Evolutionary conservation across 306 rosid species (phyloP).

Genomic region (Myrica gale): DNA sequence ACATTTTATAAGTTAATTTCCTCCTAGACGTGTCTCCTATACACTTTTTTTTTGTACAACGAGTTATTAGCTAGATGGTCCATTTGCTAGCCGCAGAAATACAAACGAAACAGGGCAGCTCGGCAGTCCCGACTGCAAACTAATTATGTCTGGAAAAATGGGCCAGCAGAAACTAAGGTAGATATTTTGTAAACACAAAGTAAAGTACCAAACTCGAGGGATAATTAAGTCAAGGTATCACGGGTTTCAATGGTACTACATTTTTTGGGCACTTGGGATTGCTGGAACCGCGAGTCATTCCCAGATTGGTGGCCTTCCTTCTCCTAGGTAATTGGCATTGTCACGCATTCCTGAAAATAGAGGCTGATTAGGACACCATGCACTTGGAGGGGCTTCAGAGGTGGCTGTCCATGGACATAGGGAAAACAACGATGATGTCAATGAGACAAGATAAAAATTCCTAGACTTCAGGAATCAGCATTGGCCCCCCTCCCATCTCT

Average conservation of each 20-base stretch:
- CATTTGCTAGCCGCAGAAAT: too few relatives aligned
- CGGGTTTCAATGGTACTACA: background rate
- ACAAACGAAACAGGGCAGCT: too few relatives aligned
- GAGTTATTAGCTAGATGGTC: too few relatives aligned
- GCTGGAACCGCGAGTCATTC: constrained; percentile 5
- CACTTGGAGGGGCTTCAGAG: constrained; percentile 33
- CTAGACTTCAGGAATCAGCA: constrained; percentile 4
- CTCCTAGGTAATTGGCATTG: constrained; percentile 14
- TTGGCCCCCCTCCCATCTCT: constrained; percentile 4
- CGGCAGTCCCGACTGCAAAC: too few relatives aligned
- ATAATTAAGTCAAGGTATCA: background rate
- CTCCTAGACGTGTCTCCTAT: too few relatives aligned
- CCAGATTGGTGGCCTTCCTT: background rate
- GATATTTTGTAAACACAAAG: too few relatives aligned
- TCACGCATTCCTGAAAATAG: constrained; percentile 9
- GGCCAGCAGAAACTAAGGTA: too few relatives aligned
- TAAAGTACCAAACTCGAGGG: background rate
- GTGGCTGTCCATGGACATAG: constrained; percentile 16
- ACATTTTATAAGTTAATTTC: too few relatives aligned
- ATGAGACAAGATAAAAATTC: constrained; percentile 36
- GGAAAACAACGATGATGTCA: constrained; percentile 1
- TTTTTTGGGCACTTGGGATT: background rate
- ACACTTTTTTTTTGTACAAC: too few relatives aligned
- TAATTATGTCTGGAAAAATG: too few relatives aligned
- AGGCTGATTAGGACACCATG: constrained; percentile 39